Percentiles rank a stretch among this genome's conserved stretches.
Conservation (phyloP, 2,329 filamentous ascomycete species). For the Plectosphaerella cucumerina region DNA sequence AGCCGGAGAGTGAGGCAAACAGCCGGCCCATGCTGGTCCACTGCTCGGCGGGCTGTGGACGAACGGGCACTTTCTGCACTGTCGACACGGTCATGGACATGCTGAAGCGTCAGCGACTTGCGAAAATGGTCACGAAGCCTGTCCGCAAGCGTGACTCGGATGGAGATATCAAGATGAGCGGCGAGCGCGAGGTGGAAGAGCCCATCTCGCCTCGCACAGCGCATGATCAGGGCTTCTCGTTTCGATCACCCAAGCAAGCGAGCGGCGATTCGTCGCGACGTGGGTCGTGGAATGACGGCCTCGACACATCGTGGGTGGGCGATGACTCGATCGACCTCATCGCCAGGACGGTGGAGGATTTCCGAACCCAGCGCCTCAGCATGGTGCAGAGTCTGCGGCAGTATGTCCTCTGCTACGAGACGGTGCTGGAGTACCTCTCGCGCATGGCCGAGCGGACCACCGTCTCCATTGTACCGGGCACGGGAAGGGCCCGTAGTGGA, state of each 20-base stretch:
- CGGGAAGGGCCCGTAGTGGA: slow-evolving; percentile 15
- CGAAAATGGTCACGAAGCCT: slow-evolving; percentile 20
- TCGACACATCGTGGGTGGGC: slow-evolving; percentile 61
- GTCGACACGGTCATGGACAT: slow-evolving; percentile 96
- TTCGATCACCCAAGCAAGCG: slow-evolving; percentile 6
- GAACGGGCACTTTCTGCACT: slow-evolving; percentile 94
- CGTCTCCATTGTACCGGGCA: slow-evolving; percentile 13
- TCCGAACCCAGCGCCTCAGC: slow-evolving; percentile 80
- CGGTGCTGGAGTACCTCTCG: slow-evolving; percentile 79
- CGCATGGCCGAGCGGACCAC: slow-evolving; percentile 36
- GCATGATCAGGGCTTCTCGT: slow-evolving; percentile 17
- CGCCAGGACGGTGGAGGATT: slow-evolving; percentile 84
- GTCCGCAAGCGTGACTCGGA: slow-evolving; percentile 27
- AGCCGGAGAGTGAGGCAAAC: slow-evolving; percentile 50
- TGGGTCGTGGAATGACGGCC: slow-evolving; percentile 6
- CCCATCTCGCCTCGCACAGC: slow-evolving; percentile 22
- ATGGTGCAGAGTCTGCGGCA: slow-evolving; percentile 96
- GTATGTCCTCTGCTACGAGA: slow-evolving; percentile 96
- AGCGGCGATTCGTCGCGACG: slow-evolving; percentile 8
- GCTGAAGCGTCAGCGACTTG: slow-evolving; percentile 75
- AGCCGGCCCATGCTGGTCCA: slow-evolving; percentile 81
- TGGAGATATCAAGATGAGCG: slow-evolving; percentile 43
- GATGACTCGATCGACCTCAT: slow-evolving; percentile 74
- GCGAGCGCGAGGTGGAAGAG: slow-evolving; percentile 21
- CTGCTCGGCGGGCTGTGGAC: slow-evolving; percentile 92